Base-by-base conservation (phyloP, 139 green algal species). In the Tetradesmus obliquus region DNA sequence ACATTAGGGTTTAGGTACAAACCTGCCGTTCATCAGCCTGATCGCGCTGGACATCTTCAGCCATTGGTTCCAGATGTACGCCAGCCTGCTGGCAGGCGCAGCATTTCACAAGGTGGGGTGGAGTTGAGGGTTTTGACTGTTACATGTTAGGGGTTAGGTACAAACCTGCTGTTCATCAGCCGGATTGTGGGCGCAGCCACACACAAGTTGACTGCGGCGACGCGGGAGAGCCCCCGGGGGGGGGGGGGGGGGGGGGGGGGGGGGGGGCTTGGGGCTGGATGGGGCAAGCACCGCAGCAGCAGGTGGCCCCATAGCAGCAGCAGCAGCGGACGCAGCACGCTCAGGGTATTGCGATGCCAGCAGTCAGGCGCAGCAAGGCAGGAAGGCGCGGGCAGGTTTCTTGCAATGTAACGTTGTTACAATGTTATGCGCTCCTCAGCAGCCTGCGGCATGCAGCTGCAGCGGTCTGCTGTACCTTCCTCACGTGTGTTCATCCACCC, bases 41-140 rank as follows among this genome's bases (percentile, higher is more conserved):
- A 89, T 99, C 20, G 95, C 96, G 55, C 95, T 99, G n/a, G 98
- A 99, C 94, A 96, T 99, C 86, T 97, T 96, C 92, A 96, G 94
- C 93, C 98, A 99, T 90, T 99, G 98, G 98, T 98, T 98, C 85
- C 97, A 98, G 87, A 98, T 98, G 96, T 98, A 98, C 80, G 89
- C 95, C 7, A 96, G 95, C 1, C 91, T 98, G 20, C 94, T 95
- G 13, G 90, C 92, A 3, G 97, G 97, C 13, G 84, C 20, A 91
- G 74, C 76, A 83, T 45, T 94, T 15, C 97, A 99, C 93, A 99
- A 99, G 96, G 96, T 97, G 90, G 32, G 32, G 32, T 45, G 32
- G 32, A 45, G 32, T 45, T 45, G 32, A 45, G 32, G 32, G 32
- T 82, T 82, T 82, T 82, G 19, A 20, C 17, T 87, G 17, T 20